Evolutionary conservation across 164 flowering plant species (phyloP), one percentile per base, ranked within the genome.

Genomic region (Magnolia officinalis): DNA sequence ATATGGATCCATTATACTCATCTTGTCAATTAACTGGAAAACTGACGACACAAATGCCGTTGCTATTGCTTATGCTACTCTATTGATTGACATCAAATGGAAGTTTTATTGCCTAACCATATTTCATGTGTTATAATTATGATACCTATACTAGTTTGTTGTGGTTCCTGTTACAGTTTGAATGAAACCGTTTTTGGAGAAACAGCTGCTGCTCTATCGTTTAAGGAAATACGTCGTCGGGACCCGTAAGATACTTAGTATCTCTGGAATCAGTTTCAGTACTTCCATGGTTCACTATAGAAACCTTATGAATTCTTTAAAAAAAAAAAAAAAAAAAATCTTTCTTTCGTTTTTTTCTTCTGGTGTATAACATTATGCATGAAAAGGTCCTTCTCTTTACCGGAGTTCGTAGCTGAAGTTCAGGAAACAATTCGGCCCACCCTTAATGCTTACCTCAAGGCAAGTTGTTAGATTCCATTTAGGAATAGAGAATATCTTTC

Each of bases 121-220:
- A 55, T 55, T 55, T 55, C 18, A 55, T 72, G 37, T 72, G 16
- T 59, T 24, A 9, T 52, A 2, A 50, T 31, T 16, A 49, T 49
- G 16, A 20, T 49, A n/a, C 29, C 2, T 18, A 76, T 61, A 59
- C 21, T 70, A 37, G 13, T 29, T 66, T 59, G 50, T 29, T 49
- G 26, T 51, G 18, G 19, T 18, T 72, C 29, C 78, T 69, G 51
- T 69, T 80, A 69, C 91, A 96, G 98, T 85, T 67, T 94, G 58
- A 92, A 90, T 85, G 99, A 96, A 75, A 88, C 82, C 23, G 90
- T 93, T 67, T 92, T 93, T 85, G 94, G 96, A 84, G 99, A 96
- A 84, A 87, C 95, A 70, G 88, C 84, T 78, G 80, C 95, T 76
- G 99, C 96, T 49, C 50, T 89, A 75, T 84, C 95, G 61, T 80